Evolutionary conservation across 371 early-diverging fungal genomes (phyloP).

Genomic region (Lichtheimia corymbifera): DNA sequence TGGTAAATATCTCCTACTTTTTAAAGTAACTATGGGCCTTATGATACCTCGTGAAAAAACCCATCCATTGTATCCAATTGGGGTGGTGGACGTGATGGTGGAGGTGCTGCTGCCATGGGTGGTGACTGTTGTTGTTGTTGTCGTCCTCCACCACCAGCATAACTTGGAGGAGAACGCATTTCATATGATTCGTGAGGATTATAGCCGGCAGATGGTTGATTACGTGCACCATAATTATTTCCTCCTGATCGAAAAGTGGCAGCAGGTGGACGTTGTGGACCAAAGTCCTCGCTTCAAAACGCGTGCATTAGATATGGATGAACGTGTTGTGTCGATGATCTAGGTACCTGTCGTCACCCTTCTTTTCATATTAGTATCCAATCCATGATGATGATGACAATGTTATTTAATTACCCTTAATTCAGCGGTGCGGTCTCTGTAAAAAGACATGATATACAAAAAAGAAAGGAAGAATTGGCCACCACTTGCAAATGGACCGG

Average conservation of each 20-base stretch:
- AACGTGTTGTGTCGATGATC: no score
- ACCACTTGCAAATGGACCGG: no score
- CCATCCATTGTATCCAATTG: constrained; percentile 36
- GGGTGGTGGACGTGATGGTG: constrained; percentile 15
- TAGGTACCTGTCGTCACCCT: not conserved
- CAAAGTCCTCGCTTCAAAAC: constrained; percentile 6
- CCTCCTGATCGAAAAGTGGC: constrained; percentile 1
- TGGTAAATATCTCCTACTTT: constrained; percentile 7
- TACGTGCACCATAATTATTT: not conserved
- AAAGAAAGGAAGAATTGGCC: not conserved
- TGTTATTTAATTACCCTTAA: constrained; percentile 6
- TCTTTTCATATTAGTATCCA: not conserved
- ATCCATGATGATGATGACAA: not conserved
- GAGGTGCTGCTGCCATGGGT: not conserved
- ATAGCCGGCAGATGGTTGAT: not conserved
- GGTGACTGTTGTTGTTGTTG: no score
- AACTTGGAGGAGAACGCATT: constrained; percentile 10
- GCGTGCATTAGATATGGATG: no score
- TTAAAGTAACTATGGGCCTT: constrained; percentile 20
- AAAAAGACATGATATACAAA: constrained; percentile 6
- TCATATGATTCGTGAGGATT: constrained; percentile 16
- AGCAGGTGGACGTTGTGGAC: constrained; percentile 14
- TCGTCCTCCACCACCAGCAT: no score
- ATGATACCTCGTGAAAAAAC: constrained; percentile 41
- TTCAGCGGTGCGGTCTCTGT: constrained; percentile 21